Base-by-base conservation (phyloP, 2,329 filamentous ascomycete species). In the Fusarium pseudograminearum region DNA sequence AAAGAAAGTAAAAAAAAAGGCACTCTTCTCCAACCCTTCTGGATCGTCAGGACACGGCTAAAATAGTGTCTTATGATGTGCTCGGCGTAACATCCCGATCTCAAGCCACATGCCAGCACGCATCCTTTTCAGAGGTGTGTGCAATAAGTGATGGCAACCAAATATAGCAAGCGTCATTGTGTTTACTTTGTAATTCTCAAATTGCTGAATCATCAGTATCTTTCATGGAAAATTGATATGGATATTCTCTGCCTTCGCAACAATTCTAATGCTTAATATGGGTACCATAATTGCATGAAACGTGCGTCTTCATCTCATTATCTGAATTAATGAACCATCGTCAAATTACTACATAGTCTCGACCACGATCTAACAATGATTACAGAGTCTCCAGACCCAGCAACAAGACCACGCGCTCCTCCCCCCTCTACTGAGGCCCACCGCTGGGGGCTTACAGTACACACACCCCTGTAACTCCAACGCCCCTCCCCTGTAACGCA, bases 401-500 rank as follows among this genome's bases (percentile, higher is more conserved):
- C 54, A 34, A 66, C 57, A 61, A 61, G 40, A 63, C 48, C 64
- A 65, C 61, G 64, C 64, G 69, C 45, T 67, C 67, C 33, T n/a
- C n/a, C n/a, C 34, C 18, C 34, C 34, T n/a, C 36, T 20, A 12
- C 53, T n/a, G 31, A 51, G 48, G 44, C 51, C 64, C 59, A 63
- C 57, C 30, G 28, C 16, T 24, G 46, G 30, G 16, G 33, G 40
- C 24, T 54, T 24, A 52, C 34, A 54, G 62, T 46, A 51, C 51
- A 45, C 57, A 70, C 67, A 48, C 66, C 67, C 62, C 57, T 56
- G 22, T 11, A 33, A 15, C 30, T 22, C 34, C 50, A 63, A 69
- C 61, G 28, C 68, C 67, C 63, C 55, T 30, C 67, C 67, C 68
- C 52, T 69, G 68, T 45, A 69, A 41, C 65, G 67, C 68, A 57